Evolutionary conservation across 164 flowering plant species (phyloP).

Genomic region (Annona cherimola): DNA sequence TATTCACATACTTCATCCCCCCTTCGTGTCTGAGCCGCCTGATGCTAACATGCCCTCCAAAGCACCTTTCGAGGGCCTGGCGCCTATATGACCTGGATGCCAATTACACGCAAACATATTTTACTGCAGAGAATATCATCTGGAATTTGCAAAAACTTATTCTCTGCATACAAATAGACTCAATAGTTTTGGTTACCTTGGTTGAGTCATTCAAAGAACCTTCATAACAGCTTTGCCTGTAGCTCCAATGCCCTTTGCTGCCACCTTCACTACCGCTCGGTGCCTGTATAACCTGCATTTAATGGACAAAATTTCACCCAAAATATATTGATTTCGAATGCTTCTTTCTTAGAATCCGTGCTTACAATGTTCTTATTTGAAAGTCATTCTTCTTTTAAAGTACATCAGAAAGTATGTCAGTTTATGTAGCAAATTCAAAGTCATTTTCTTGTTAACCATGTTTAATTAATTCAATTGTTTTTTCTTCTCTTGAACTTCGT

Average conservation of each 20-base stretch:
- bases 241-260: constrained; percentile 57
- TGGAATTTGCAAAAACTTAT: too few species aligned
- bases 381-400: neutral
- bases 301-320: neutral
- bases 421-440: neutral
- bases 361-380: neutral
- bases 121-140: too few species aligned
- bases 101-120: too few species aligned
- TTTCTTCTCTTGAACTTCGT: neutral
- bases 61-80: too few species aligned
- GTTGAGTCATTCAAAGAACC: constrained; percentile 34
- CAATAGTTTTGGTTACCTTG: too few species aligned
- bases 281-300: constrained; percentile 57
- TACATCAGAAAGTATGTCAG: neutral
- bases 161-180: too few species aligned
- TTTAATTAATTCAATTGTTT: neutral
- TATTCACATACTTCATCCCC: neutral
- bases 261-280: constrained; percentile 48
- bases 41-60: too few species aligned
- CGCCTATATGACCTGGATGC: too few species aligned
- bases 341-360: too few species aligned
- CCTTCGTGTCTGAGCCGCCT: too few species aligned
- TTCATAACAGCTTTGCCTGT: constrained; percentile 52
- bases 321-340: neutral
- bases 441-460: neutral